Evolutionary conservation across 192 early-diverging fungal genomes (phyloP).

Genomic region (Coemansia sp.): DNA sequence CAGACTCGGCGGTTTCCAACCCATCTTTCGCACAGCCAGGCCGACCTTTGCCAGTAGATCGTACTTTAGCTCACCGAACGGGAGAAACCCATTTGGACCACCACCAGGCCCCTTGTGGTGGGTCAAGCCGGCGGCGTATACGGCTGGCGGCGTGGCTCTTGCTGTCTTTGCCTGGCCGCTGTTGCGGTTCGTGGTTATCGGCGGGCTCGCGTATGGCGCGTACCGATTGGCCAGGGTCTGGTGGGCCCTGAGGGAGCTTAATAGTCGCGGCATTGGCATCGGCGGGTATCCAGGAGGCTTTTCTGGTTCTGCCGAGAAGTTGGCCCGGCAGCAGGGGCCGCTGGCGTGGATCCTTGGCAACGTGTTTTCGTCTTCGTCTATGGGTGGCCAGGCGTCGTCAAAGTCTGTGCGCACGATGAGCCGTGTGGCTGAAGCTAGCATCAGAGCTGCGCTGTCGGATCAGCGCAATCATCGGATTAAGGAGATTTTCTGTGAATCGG

Average conservation of each 20-base stretch:
- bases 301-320: neutral
- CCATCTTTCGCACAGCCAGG: neutral
- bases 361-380: neutral
- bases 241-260: constrained; percentile 2
- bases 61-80: neutral
- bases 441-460: constrained; percentile 11
- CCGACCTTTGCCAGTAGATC: neutral
- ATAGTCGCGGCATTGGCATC: neutral
- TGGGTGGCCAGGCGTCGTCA: neutral
- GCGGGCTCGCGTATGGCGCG: constrained; percentile 32
- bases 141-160: constrained; percentile 32
- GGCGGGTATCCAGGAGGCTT: neutral
- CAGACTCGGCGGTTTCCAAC: neutral
- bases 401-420: neutral
- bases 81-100: neutral
- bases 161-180: constrained; percentile 36
- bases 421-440: constrained; percentile 1
- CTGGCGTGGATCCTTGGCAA: neutral
- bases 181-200: constrained; percentile 33
- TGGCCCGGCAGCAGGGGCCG: neutral
- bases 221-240: constrained; percentile 16
- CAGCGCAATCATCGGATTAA: neutral
- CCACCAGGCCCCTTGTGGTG: constrained; percentile 3
- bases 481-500: neutral
- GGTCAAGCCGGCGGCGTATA: constrained; percentile 22